These are phyloP conservation scores for Diphasiastrum complanatum DNA, from an alignment of 83 land plant species.

Conservation along the genomic window DNA sequence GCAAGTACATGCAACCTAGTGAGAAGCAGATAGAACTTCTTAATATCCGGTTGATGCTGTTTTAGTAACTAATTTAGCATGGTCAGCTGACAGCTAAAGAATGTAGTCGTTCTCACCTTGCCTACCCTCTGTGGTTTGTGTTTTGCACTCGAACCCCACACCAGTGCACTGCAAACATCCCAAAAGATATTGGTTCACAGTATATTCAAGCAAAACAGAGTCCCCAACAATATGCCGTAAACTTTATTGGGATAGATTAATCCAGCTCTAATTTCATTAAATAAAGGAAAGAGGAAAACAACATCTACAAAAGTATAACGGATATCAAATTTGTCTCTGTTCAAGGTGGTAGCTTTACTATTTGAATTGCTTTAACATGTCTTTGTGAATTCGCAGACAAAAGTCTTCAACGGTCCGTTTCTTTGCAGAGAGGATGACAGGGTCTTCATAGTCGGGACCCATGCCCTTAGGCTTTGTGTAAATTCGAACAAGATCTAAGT, in stretches of 20 bases:
- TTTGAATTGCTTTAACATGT: constrained; percentile 97
- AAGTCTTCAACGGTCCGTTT: constrained; percentile 89
- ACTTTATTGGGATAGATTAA: too few relatives aligned
- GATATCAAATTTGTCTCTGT: too few relatives aligned
- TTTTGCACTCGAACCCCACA: constrained; percentile 98
- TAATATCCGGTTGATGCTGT: neutral
- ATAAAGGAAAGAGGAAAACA: too few relatives aligned
- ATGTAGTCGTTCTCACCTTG: constrained; percentile 41
- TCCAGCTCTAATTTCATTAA: too few relatives aligned
- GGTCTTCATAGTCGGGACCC: constrained; percentile 99
- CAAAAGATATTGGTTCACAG: neutral
- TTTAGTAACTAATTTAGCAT: neutral
- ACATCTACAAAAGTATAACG: too few relatives aligned
- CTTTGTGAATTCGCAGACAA: constrained; percentile 85
- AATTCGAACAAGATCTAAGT: constrained; percentile 75
- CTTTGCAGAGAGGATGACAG: constrained; percentile 92
- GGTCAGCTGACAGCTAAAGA: neutral
- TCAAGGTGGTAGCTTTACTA: too few relatives aligned
- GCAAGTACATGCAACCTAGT: neutral
- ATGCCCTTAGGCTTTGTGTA: constrained; percentile 97
- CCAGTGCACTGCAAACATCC: constrained; percentile 66
- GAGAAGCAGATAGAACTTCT: neutral
- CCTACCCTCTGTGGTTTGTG: constrained; percentile 99
- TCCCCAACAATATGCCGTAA: too few relatives aligned
- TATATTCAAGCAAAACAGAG: neutral